These are phyloP conservation scores for Trichoderma erinaceum DNA, from an alignment of 495 filamentous ascomycete genomes.

Conservation along the genomic window DNA sequence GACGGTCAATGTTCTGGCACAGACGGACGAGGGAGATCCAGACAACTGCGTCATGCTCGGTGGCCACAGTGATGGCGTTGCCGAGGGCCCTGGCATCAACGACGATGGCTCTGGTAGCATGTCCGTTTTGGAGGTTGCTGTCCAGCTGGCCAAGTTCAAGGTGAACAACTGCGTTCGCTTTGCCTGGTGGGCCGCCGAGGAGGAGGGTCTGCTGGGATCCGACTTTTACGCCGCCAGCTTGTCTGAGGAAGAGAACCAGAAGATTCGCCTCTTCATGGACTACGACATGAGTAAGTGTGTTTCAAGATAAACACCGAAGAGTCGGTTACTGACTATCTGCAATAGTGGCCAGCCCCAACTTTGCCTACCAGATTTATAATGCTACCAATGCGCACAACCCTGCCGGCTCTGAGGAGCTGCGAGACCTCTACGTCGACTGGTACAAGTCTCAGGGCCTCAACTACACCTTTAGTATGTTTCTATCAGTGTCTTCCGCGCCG, in stretches of 20 bases:
- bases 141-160: constrained; percentile 41
- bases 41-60: constrained; percentile 54
- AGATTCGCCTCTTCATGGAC: constrained; percentile 54
- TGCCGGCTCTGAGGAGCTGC: constrained; percentile 41
- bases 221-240: constrained; percentile 49
- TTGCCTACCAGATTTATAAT: constrained; percentile 48
- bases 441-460: constrained; percentile 43
- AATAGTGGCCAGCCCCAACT: constrained; percentile 45
- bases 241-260: constrained; percentile 42
- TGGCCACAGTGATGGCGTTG: constrained; percentile 50
- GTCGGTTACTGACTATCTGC: neutral
- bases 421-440: constrained; percentile 47
- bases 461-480: constrained; percentile 35
- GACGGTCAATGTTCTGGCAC: constrained; percentile 50
- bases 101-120: constrained; percentile 51
- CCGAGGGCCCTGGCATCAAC: constrained; percentile 44
- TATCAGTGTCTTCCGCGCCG: neutral
- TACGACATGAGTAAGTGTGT: constrained; percentile 44
- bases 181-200: constrained; percentile 53
- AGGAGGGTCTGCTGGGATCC: constrained; percentile 52
- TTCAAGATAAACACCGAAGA: neutral
- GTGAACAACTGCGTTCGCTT: constrained; percentile 54
- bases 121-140: constrained; percentile 48
- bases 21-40: constrained; percentile 48
- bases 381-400: constrained; percentile 43